Base-by-base conservation (phyloP, 306 rosid species). In the Acmispon strigosus region DNA sequence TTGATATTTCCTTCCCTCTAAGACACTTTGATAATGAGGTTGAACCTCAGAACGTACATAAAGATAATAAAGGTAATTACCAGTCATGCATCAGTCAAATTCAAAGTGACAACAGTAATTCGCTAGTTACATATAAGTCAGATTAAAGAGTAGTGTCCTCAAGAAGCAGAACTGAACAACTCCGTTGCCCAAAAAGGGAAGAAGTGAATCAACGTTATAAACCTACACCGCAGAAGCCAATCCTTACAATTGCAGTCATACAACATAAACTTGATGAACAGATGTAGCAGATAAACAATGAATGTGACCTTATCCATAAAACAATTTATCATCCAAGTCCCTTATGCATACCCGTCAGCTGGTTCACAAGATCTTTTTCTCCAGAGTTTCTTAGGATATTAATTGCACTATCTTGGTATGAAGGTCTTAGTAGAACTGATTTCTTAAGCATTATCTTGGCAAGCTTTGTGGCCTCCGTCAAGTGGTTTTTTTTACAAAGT, bases 381-480 rank as follows among this genome's bases (percentile, higher is more conserved):
- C 83, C 96, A 20, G 57, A 72, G 39, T 84, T 80, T 69, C 78
- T 66, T 22, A 90, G 53, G 72, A 74, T 63, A 64, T 80, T 83
- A 55, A 74, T 43, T 52, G 72, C 71, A 67, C 20, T 55, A 8
- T 85, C 89, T 67, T 18, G 24, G 66, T 78, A 72, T 2, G 84
- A 77, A 73, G 86, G 76, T 64, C 55, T 72, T 13, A 84, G 81
- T 24, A 17, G 60, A 87, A 93, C 63, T 32, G 84, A 84, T 64
- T 88, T 90, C 50, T 79, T 70, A n/a, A 87, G 83, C 96, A 90
- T 87, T 66, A 83, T 24, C 75, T 82, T 76, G 5, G 81, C 88
- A 37, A 90, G 84, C 81, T 80, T 80, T 11, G 70, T 79, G 16
- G 96, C 96, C 73, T 93, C 94, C 15, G 15, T 56, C 24, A 55